Base-by-base conservation (phyloP, 2,329 filamentous ascomycete genomes). In the Cladosporium velox region DNA sequence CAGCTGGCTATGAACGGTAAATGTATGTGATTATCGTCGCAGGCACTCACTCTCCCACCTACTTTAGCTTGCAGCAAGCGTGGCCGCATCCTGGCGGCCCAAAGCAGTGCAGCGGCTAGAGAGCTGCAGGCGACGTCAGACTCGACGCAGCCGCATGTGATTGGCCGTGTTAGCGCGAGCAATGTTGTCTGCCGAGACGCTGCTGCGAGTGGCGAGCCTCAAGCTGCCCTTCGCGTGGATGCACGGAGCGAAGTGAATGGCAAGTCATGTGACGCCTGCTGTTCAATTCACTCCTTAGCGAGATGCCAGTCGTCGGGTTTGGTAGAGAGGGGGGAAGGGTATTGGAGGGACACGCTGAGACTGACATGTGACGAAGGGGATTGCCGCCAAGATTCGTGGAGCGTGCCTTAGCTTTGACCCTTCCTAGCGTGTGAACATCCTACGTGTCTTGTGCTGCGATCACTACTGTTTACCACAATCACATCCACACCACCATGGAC, bases 401-500 rank as follows among this genome's bases (percentile, higher is more conserved):
- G 59, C n/a, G n/a, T 30, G 28, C 26, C 18, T 30, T 18, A 62
- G 59, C 59, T 62, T 24, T 21, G 35, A 52, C 32, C 44, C 32
- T 51, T 55, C n/a, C 4, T 14, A 32, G 28, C 12, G 49, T 21
- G 44, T 54, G 44, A 62, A 62, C 59, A 26, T 51, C 59, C 21
- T 30, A 65, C 63, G 63, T 65, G 63, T 65, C 62, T 65, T 49
- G 49, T 59, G 54, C 41, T 21, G 41, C 38, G n/a, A 38, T 54
- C 54, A 49, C 38, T 18, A 38, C 28, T 18, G 18, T 55, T 28
- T 24, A 35, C 10, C 28, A 24, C 26, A 35, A 41, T 47, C 18
- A 35, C 51, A 38, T 35, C 34, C 18, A 12, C 34, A 57, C 35
- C 24, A 67, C 59, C 66, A 78, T 78, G 76, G 76, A 78, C 65